A percentile compares a stretch with the other conserved stretches of the same genome.
phyloP scores from a whole-genome alignment of 2,329 filamentous ascomycete species.

The Fusarium luffae region DNA sequence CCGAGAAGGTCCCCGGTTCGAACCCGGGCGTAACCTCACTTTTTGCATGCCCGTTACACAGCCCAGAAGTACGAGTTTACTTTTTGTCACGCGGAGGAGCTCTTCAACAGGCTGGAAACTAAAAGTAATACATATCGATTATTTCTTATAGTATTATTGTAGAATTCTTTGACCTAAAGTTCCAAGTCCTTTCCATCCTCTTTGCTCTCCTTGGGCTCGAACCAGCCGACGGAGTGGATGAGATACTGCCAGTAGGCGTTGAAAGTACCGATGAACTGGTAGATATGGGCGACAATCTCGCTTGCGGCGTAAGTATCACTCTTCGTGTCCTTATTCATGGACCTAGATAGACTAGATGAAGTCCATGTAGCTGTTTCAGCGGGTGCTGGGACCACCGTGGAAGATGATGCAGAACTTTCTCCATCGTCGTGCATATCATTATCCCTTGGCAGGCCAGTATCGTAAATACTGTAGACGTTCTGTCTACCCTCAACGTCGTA shows the following conservation, averaged over 20 bases:
- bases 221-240: not conserved
- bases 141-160: too few relatives aligned
- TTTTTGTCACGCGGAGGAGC: too few relatives aligned
- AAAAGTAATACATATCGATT: too few relatives aligned
- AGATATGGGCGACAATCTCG: not conserved
- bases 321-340: not conserved
- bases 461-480: not conserved
- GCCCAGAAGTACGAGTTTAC: rapidly evolving
- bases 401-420: not conserved
- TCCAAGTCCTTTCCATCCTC: not conserved
- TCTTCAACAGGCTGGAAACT: too few relatives aligned
- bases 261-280: not conserved
- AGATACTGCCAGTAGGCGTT: not conserved
- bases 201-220: not conserved
- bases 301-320: not conserved
- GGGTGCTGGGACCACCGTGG: not conserved
- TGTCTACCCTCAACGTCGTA: not conserved
- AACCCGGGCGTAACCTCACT: slow-evolving; percentile 15
- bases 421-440: not conserved
- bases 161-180: not conserved
- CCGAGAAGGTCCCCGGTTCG: slow-evolving; percentile 33
- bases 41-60: not conserved
- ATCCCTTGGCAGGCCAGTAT: not conserved
- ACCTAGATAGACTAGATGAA: not conserved
- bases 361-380: not conserved